Evolutionary conservation across 352 stramenopile genomes (phyloP).

Genomic region (Blastocystis sp.): DNA sequence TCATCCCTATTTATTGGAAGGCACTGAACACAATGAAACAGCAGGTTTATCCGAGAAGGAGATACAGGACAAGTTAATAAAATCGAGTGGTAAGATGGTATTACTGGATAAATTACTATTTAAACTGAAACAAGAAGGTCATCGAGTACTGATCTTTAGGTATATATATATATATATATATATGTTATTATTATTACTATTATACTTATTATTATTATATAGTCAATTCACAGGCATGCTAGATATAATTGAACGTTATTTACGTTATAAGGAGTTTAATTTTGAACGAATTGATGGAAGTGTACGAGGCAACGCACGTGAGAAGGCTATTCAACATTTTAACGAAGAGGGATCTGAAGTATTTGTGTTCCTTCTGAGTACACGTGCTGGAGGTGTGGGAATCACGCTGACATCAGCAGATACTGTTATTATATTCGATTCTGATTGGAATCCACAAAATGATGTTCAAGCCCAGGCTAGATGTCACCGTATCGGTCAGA

Average conservation of each 20-base stretch:
- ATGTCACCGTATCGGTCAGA: slow-evolving; percentile 64
- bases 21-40: slow-evolving; percentile 81
- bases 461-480: slow-evolving; percentile 63
- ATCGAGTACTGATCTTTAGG: slow-evolving; percentile 95
- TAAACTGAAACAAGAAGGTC: slow-evolving; percentile 74
- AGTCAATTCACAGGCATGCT: slow-evolving; percentile 85
- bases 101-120: slow-evolving; percentile 88
- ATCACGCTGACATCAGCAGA: slow-evolving; percentile 92
- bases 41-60: slow-evolving; percentile 12
- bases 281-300: slow-evolving; percentile 69
- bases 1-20: slow-evolving; percentile 89
- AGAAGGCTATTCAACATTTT: slow-evolving; percentile 83
- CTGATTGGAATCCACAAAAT: slow-evolving; percentile 96
- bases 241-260: slow-evolving; percentile 70
- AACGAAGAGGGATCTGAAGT: slow-evolving; percentile 73
- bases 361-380: slow-evolving; percentile 94
- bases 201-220: too few relatives aligned
- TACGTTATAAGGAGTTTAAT: slow-evolving; percentile 55
- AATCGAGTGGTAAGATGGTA: slow-evolving; percentile 65
- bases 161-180: too few relatives aligned
- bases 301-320: slow-evolving; percentile 62
- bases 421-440: slow-evolving; percentile 96
- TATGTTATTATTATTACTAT: too few relatives aligned
- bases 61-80: slow-evolving; percentile 50
- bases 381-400: slow-evolving; percentile 81